Conservation (phyloP, 1,284 basidiomycete species). For the Cystobasidiaceae sp. region DNA sequence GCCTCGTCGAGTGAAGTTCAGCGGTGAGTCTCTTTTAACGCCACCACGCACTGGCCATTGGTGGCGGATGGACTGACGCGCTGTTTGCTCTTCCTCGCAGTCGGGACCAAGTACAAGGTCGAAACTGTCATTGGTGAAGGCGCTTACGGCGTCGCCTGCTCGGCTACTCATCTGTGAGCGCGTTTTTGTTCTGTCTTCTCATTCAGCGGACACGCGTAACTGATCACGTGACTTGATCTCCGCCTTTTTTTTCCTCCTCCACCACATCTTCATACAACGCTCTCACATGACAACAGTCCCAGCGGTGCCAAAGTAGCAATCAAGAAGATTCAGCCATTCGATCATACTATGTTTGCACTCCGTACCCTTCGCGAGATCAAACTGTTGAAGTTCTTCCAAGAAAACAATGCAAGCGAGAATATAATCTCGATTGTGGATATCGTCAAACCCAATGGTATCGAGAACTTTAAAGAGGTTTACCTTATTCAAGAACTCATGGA, state of each 20-base stretch:
- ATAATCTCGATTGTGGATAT: slow-evolving; percentile 94
- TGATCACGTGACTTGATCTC: too few relatives aligned
- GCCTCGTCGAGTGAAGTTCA: slow-evolving; percentile 19
- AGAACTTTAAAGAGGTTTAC: slow-evolving; percentile 88
- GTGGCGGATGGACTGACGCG: not conserved
- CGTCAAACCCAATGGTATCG: slow-evolving; percentile 79
- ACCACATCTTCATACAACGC: too few relatives aligned
- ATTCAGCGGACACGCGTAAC: too few relatives aligned
- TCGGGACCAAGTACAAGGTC: slow-evolving; percentile 37
- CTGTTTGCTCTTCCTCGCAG: not conserved
- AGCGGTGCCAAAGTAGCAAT: slow-evolving; percentile 49
- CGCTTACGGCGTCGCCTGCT: slow-evolving; percentile 49
- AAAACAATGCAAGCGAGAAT: slow-evolving; percentile 49
- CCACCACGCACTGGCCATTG: not conserved
- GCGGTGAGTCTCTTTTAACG: slow-evolving; percentile 2
- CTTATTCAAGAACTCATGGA: slow-evolving; percentile 83
- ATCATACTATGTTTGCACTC: slow-evolving; percentile 61
- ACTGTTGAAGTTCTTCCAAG: slow-evolving; percentile 75
- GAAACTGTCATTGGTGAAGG: slow-evolving; percentile 50
- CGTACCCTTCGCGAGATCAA: slow-evolving; percentile 79
- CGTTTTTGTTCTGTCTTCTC: too few relatives aligned
- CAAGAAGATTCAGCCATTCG: slow-evolving; percentile 70
- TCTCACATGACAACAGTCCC: slow-evolving; percentile 47
- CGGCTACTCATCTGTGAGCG: slow-evolving; percentile 22
- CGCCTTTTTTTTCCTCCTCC: too few relatives aligned